Conservation (phyloP, 495 filamentous ascomycete genomes). For the Thermochaetoides thermophila region DNA sequence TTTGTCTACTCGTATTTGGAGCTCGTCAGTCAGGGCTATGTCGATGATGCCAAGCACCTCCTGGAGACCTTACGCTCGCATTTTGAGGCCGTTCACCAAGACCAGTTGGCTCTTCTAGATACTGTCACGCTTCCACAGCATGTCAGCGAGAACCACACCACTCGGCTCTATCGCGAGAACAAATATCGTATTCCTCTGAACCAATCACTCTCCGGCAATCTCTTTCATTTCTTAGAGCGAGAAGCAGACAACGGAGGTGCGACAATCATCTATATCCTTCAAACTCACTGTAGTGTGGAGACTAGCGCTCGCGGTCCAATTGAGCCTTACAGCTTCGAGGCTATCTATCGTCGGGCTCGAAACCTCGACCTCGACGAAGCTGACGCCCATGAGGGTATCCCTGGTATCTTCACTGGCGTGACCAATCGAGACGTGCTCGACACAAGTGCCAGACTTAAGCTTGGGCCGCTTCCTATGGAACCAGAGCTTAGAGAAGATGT, state of each 20-base stretch:
- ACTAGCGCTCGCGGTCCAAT: slow-evolving; percentile 61
- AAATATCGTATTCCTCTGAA: slow-evolving; percentile 82
- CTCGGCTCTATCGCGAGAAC: slow-evolving; percentile 64
- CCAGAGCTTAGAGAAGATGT: slow-evolving; percentile 64
- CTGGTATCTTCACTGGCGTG: slow-evolving; percentile 76
- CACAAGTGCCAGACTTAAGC: slow-evolving; percentile 42
- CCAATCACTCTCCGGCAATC: slow-evolving; percentile 56
- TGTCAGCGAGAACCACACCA: slow-evolving; percentile 50
- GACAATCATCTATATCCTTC: slow-evolving; percentile 59
- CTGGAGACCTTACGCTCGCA: slow-evolving; percentile 48
- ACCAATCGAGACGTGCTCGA: slow-evolving; percentile 55
- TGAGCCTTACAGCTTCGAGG: slow-evolving; percentile 65
- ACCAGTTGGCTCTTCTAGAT: slow-evolving; percentile 56
- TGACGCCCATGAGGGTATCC: slow-evolving; percentile 83
- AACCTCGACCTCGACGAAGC: slow-evolving; percentile 46
- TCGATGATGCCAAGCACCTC: slow-evolving; percentile 54
- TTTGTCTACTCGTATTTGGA: slow-evolving; percentile 88
- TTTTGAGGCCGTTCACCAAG: slow-evolving; percentile 60
- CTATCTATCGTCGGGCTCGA: slow-evolving; percentile 49
- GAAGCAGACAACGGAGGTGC: slow-evolving; percentile 65
- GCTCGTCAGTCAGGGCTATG: slow-evolving; percentile 58
- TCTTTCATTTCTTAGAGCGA: slow-evolving; percentile 77
- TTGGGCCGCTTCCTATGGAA: slow-evolving; percentile 73
- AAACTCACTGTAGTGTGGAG: slow-evolving; percentile 56
- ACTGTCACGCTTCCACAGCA: slow-evolving; percentile 63